Evolutionary conservation across 495 filamentous ascomycete genomes (phyloP), one percentile per base, ranked within the genome.

Genomic region (Podospora comata): DNA sequence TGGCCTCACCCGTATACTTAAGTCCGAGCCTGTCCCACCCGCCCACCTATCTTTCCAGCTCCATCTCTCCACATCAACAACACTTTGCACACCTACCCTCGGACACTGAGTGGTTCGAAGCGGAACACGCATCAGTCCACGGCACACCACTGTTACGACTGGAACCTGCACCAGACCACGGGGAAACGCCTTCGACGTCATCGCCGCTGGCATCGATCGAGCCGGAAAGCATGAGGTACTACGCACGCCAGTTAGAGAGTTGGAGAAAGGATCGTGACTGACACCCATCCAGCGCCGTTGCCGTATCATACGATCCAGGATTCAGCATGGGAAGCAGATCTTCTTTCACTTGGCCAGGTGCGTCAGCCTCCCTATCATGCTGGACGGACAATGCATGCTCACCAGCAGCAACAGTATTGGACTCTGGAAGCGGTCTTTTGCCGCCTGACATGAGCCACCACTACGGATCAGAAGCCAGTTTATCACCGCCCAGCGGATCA

Each of bases 251-350:
- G 56, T 13, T 59, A 16, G 20, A 23, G 56, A 15, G 11, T 59
- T 48, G 5, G 13, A 48, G 56, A 18, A 20, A 23, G 23, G 23
- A 27, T 9, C 16, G 13, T 5, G 26, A n/a, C 72, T 73, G 54
- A 76, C 70, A 20, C 16, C 62, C 5, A 64, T 56, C 44, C 65
- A 84, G 81, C 75, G 75, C 82, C 65, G 79, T 82, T 67, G 80
- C 81, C 65, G 73, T 83, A 65, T 74, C 76, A 27, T 84, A 79
- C 70, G 81, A 83, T 65, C 74, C 76, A n/a, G 75, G 74, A 68
- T 79, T 80, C 71, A 77, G 74, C 68, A 81, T 84, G 78, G 79
- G 81, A 55, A 74, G 79, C 27, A 75, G 82, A 66, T 78, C 81
- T 39, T 73, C 80, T 20, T 81, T 76, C 56, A 74, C 75, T 32